These are phyloP conservation scores for Calocybe cyanea DNA, from an alignment of 768 basidiomycete species.

Conservation along the genomic window DNA sequence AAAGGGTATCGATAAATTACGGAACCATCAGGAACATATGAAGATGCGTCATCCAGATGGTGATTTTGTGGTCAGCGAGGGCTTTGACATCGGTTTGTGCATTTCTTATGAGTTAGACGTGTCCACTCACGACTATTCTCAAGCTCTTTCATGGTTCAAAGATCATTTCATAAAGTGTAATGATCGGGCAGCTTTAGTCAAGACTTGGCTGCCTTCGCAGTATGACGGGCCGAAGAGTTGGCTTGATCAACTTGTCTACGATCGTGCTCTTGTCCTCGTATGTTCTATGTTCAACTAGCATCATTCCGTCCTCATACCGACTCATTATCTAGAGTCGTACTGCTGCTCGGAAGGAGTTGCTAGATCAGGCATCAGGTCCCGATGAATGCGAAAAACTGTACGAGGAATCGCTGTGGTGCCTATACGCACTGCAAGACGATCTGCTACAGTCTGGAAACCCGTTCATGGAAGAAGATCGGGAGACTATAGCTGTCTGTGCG, in stretches of 20 bases:
- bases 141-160: slow-evolving; percentile 88
- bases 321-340: slow-evolving; percentile 68
- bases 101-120: neutral
- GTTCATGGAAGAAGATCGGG: slow-evolving; percentile 78
- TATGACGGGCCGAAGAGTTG: slow-evolving; percentile 80
- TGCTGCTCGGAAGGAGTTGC: slow-evolving; percentile 86
- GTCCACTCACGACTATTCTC: slow-evolving; percentile 12
- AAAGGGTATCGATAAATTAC: slow-evolving; percentile 83
- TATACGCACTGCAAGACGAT: slow-evolving; percentile 90
- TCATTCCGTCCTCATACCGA: neutral
- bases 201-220: slow-evolving; percentile 82
- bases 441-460: slow-evolving; percentile 77
- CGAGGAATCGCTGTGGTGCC: slow-evolving; percentile 91
- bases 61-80: slow-evolving; percentile 71
- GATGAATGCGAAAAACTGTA: slow-evolving; percentile 92
- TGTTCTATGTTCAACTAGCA: slow-evolving; percentile 23
- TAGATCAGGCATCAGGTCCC: slow-evolving; percentile 70
- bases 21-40: slow-evolving; percentile 76
- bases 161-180: slow-evolving; percentile 92
- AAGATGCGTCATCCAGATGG: slow-evolving; percentile 77
- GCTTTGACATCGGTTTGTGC: slow-evolving; percentile 69
- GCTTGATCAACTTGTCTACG: slow-evolving; percentile 90
- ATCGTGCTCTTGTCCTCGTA: slow-evolving; percentile 84
- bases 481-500: slow-evolving; percentile 75
- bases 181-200: slow-evolving; percentile 84